Percentiles rank a stretch among this genome's conserved stretches.
These are phyloP conservation scores for Chamaecrista fasciculata DNA, from an alignment of 306 rosid genomes.

Conservation along the genomic window DNA sequence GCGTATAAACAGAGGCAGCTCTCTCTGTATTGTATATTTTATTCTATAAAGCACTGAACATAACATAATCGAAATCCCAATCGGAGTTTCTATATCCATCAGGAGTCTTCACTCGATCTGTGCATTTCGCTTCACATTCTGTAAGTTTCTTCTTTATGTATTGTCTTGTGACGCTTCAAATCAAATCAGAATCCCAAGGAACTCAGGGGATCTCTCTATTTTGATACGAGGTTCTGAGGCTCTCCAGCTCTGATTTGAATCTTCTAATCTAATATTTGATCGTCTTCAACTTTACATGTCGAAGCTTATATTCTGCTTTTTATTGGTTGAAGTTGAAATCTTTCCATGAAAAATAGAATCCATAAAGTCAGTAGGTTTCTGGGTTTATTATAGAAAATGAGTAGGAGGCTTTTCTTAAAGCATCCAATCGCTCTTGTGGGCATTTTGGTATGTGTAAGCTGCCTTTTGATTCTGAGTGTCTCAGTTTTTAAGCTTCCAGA, in stretches of 20 bases:
- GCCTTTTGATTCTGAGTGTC: conserved; percentile 38
- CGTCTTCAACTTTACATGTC: background rate
- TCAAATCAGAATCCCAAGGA: background rate
- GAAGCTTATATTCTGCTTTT: background rate
- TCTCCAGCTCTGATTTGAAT: background rate
- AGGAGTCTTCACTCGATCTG: background rate
- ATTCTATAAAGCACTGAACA: no score
- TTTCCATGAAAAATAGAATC: background rate
- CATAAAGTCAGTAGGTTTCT: background rate
- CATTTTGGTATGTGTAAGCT: conserved; percentile 45
- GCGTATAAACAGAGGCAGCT: background rate
- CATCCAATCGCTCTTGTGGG: conserved; percentile 48
- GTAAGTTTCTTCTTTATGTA: background rate
- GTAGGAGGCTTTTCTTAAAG: conserved; percentile 38
- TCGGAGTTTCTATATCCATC: background rate
- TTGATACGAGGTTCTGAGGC: no score
- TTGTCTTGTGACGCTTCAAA: background rate
- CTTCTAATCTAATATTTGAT: background rate
- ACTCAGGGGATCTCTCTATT: background rate
- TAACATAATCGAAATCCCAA: no score
- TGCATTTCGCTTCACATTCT: background rate
- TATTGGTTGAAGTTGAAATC: conserved; percentile 1
- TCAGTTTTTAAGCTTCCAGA: conserved; percentile 68
- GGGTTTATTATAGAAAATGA: conserved; percentile 41
- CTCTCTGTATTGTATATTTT: no score